Conservation (phyloP, 148 eudicot species). For the Vaccinium corymbosum region DNA sequence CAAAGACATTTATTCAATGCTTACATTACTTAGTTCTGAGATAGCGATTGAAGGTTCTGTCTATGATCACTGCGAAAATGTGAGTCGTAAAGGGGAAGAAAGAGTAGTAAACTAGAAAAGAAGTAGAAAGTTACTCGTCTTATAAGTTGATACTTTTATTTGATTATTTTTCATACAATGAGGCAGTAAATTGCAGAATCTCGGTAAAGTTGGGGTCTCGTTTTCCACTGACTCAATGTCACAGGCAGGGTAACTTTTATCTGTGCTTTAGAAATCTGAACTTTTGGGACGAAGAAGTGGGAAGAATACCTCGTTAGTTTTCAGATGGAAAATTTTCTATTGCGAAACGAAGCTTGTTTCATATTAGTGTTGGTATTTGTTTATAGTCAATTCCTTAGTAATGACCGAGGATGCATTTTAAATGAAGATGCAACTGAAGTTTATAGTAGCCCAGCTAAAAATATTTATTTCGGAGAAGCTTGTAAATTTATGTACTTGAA, state of each 20-base stretch:
- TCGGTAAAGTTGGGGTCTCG: not conserved
- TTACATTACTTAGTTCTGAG: conserved; percentile 47
- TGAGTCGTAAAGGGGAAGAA: not conserved
- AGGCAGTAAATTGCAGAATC: not conserved
- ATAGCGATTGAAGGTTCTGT: conserved; percentile 28
- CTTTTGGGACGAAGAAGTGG: not conserved
- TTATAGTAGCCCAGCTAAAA: too few species aligned
- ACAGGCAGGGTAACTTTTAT: not conserved
- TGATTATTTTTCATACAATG: not conserved
- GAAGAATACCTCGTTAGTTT: not conserved
- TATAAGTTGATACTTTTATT: too few species aligned
- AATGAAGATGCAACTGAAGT: not conserved
- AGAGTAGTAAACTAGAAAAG: not conserved
- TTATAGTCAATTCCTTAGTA: not conserved
- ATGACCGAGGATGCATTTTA: not conserved
- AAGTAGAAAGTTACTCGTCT: not conserved
- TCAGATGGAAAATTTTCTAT: too few species aligned
- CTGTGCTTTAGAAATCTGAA: not conserved
- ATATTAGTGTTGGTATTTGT: not conserved
- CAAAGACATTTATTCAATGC: conserved; percentile 35
- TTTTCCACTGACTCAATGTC: too few species aligned
- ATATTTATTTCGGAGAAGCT: too few species aligned
- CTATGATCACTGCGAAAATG: conserved; percentile 8
- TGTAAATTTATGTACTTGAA: too few species aligned
- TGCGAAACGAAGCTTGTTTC: not conserved